phyloP scores from a whole-genome alignment of 225 moss, liverwort and hornwort genomes.

The Anthoceros angustus region DNA sequence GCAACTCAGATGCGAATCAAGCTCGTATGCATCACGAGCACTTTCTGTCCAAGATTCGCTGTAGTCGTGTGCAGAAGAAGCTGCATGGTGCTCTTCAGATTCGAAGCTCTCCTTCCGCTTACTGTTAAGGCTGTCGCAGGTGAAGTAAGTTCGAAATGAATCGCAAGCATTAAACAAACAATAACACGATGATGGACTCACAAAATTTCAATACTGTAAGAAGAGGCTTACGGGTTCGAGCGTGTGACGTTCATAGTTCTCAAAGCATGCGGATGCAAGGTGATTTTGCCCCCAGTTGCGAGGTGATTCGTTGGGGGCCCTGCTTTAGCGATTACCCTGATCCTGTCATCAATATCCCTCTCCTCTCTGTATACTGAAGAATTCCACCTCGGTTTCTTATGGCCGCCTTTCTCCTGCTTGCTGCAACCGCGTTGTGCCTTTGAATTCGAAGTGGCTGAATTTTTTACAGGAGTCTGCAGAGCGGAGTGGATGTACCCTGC shows the following conservation, averaged over 20 bases:
- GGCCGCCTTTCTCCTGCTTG: constrained; percentile 19
- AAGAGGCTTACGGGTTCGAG: too few relatives aligned
- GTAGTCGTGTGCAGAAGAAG: background rate
- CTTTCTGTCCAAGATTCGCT: background rate
- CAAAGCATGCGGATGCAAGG: too few relatives aligned
- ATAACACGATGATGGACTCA: too few relatives aligned
- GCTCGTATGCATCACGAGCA: background rate
- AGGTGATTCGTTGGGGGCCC: background rate
- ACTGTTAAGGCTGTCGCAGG: background rate
- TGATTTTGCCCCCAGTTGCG: background rate
- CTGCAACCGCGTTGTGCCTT: constrained; percentile 18
- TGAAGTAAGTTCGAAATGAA: too few relatives aligned
- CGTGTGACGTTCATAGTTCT: too few relatives aligned
- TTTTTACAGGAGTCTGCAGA: constrained; percentile 25
- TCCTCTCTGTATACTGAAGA: constrained; percentile 9
- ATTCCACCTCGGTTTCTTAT: constrained; percentile 51
- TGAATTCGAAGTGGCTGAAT: constrained; percentile 13
- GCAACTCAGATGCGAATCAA: background rate
- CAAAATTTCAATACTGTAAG: too few relatives aligned
- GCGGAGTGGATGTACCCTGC: constrained; percentile 58
- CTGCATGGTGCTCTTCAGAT: background rate
- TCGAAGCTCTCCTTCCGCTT: background rate
- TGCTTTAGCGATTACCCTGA: background rate
- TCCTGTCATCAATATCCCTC: background rate
- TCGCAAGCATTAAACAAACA: too few relatives aligned